Conservation (phyloP, 768 basidiomycete genomes). For the Tricholomella constricta region DNA sequence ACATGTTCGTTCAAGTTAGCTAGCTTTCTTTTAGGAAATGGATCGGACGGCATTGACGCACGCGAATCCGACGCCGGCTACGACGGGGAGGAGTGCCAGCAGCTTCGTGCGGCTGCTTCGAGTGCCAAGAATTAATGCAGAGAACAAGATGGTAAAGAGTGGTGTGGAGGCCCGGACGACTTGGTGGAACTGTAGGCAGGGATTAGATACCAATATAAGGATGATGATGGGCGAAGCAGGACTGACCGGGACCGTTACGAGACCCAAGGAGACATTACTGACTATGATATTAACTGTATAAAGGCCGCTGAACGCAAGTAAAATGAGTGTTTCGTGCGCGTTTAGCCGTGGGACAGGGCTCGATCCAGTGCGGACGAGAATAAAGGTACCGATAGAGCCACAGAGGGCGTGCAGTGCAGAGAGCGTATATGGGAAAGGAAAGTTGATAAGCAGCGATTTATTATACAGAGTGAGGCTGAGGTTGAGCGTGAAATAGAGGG, state of each 20-base stretch:
- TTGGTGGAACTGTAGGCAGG: slow-evolving; percentile 80
- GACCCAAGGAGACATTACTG: slow-evolving; percentile 85
- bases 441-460: slow-evolving; percentile 87
- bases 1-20: too few species aligned
- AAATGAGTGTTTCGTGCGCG: slow-evolving; percentile 55
- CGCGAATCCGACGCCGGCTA: slow-evolving; percentile 91
- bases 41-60: slow-evolving; percentile 38
- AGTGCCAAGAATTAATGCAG: slow-evolving; percentile 65
- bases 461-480: slow-evolving; percentile 93
- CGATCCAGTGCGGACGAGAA: slow-evolving; percentile 48
- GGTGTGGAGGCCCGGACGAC: slow-evolving; percentile 93
- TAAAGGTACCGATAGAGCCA: slow-evolving; percentile 77
- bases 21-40: slow-evolving; percentile 3
- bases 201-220: not conserved
- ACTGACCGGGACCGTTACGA: slow-evolving; percentile 89
- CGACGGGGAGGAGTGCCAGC: slow-evolving; percentile 78
- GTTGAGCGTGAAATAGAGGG: slow-evolving; percentile 88
- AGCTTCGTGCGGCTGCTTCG: slow-evolving; percentile 64
- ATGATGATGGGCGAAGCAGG: not conserved
- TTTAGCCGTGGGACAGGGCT: slow-evolving; percentile 36
- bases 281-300: slow-evolving; percentile 95
- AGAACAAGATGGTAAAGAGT: slow-evolving; percentile 85
- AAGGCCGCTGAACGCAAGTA: slow-evolving; percentile 82
- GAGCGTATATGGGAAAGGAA: slow-evolving; percentile 95
- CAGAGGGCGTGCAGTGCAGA: slow-evolving; percentile 91